A percentile compares a stretch with the other conserved stretches of the same genome.
phyloP scores from a whole-genome alignment of 208 protist genomes.

The Leishmania arabica region DNA sequence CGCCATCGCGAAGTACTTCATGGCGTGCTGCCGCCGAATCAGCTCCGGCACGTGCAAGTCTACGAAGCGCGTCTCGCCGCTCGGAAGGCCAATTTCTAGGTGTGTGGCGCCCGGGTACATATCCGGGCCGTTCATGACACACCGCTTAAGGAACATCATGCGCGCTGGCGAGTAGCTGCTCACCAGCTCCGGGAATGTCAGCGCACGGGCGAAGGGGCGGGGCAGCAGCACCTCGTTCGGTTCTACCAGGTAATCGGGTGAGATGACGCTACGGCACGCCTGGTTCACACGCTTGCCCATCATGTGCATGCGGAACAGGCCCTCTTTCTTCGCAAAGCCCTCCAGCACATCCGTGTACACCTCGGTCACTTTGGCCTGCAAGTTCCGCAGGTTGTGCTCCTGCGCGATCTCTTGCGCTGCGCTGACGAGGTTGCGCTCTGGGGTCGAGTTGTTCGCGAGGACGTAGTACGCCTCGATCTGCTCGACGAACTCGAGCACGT shows the following conservation, averaged over 20 bases:
- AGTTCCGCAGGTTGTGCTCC: constrained; percentile 86
- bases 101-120: constrained; percentile 98
- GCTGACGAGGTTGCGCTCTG: constrained; percentile 46
- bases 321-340: constrained; percentile 99
- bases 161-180: constrained; percentile 70
- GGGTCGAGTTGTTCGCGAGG: constrained; percentile 65
- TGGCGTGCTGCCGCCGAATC: constrained; percentile 77
- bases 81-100: constrained; percentile 83
- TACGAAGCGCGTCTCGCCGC: constrained; percentile 78
- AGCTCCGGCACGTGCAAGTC: constrained; percentile 76
- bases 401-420: constrained; percentile 63
- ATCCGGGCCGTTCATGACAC: constrained; percentile 97
- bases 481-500: constrained; percentile 78
- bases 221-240: constrained; percentile 97
- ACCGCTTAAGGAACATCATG: constrained; percentile 89
- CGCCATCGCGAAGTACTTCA: constrained; percentile 79
- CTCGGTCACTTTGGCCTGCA: constrained; percentile 85
- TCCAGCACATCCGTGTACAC: constrained; percentile 75
- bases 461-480: constrained; percentile 84
- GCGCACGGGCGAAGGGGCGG: constrained; percentile 91
- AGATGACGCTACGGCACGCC: constrained; percentile 98
- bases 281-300: constrained; percentile 99
- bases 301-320: constrained; percentile 99
- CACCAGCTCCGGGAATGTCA: constrained; percentile 97
- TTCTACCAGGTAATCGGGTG: constrained; percentile 97